Evolutionary conservation across 2,329 filamentous ascomycete genomes (phyloP).

Genomic region (Fusarium virguliforme): DNA sequence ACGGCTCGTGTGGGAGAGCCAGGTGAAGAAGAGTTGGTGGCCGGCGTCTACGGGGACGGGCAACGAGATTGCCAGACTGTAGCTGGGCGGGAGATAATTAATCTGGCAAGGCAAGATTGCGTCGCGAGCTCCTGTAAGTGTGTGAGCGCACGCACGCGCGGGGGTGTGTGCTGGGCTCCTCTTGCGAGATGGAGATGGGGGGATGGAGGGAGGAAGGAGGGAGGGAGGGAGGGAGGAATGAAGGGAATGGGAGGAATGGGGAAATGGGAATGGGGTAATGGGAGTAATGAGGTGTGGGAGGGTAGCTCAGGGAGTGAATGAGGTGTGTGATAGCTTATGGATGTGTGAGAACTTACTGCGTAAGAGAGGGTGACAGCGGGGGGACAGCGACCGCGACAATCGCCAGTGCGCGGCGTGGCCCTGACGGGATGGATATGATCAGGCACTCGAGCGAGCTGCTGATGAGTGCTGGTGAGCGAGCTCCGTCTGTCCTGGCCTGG

Average conservation of each 20-base stretch:
- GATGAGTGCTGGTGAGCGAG: background rate
- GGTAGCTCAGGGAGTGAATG: constrained; percentile 7
- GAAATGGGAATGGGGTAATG: constrained; percentile 35
- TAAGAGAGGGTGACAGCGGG: constrained; percentile 36
- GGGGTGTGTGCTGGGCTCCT: constrained; percentile 16
- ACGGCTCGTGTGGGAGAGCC: constrained; percentile 31
- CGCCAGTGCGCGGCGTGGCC: constrained; percentile 25
- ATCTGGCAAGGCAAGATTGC: constrained; percentile 21
- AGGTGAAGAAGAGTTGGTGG: constrained; percentile 22
- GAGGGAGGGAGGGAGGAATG: constrained; percentile 27
- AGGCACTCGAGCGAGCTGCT: constrained; percentile 8
- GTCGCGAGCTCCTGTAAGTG: constrained; percentile 24
- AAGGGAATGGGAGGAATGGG: constrained; percentile 42
- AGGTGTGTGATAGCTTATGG: constrained; percentile 22
- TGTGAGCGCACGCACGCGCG: constrained; percentile 6
- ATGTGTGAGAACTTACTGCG: constrained; percentile 38
- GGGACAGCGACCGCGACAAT: constrained; percentile 32
- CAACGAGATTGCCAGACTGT: constrained; percentile 22
- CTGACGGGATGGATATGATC: constrained; percentile 7
- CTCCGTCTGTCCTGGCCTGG: constrained; percentile 21
- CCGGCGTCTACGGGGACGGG: constrained; percentile 29
- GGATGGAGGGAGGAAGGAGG: constrained; percentile 4
- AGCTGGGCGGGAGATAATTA: constrained; percentile 11
- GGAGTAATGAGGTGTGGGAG: constrained; percentile 32
- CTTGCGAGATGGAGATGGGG: constrained; percentile 17